phyloP scores from a whole-genome alignment of 768 basidiomycete species.

The Baorangia bicolor region DNA sequence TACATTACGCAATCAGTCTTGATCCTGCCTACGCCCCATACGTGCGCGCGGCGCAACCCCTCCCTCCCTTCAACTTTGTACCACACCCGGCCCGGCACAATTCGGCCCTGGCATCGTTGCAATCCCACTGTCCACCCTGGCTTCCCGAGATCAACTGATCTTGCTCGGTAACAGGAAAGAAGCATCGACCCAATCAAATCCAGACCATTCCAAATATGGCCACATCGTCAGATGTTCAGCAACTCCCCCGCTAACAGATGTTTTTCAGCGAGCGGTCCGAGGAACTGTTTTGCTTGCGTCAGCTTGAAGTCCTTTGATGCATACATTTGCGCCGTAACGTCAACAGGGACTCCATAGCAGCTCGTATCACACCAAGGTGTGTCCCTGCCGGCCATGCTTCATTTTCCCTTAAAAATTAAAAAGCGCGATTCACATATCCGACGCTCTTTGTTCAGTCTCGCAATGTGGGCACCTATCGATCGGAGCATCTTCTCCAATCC shows the following conservation, averaged over 20 bases:
- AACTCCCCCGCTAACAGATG: background rate
- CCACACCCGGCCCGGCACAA: background rate
- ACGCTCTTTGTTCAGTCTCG: background rate
- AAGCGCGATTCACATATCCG: background rate
- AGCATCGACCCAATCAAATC: background rate
- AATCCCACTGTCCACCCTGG: background rate
- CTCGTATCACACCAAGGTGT: background rate
- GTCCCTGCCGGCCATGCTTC: slow-evolving; percentile 12
- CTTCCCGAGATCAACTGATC: slow-evolving; percentile 11
- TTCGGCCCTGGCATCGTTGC: background rate
- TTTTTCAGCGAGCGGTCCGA: slow-evolving; percentile 2
- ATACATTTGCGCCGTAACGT: background rate
- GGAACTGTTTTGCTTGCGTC: background rate
- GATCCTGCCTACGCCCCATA: background rate
- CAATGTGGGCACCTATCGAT: slow-evolving; percentile 11
- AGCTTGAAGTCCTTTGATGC: background rate
- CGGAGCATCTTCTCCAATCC: background rate
- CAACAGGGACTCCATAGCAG: background rate
- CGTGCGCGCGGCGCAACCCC: background rate
- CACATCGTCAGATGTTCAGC: background rate
- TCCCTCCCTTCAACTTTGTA: background rate
- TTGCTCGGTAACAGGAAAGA: background rate
- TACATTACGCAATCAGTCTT: background rate
- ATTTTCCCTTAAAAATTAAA: background rate
- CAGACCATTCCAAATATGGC: background rate